Conservation (phyloP, 2,329 filamentous ascomycete species). For the Fusarium mangiferae region DNA sequence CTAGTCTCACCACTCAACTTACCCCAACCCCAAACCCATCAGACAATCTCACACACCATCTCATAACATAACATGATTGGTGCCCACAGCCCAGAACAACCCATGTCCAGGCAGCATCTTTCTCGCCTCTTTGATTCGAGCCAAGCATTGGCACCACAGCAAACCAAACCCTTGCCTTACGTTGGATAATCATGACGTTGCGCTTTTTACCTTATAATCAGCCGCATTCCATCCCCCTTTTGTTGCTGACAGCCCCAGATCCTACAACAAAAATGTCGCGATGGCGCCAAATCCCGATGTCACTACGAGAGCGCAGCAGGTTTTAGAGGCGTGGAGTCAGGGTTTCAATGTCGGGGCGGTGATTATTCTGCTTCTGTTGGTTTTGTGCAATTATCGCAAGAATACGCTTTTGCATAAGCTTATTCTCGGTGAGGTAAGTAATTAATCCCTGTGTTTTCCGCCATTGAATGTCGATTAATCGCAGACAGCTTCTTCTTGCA, state of each 20-base stretch:
- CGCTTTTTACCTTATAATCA: neutral
- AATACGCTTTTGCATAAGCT: conserved; percentile 28
- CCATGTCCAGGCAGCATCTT: conserved; percentile 22
- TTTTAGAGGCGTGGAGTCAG: conserved; percentile 29
- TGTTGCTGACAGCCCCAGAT: neutral
- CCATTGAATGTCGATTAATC: neutral
- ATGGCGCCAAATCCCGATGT: conserved; percentile 23
- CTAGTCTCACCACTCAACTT: neutral
- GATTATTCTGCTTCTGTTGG: conserved; percentile 7
- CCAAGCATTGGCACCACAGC: conserved; percentile 11
- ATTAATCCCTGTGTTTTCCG: neutral
- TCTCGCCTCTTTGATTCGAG: conserved; percentile 25
- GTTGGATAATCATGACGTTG: conserved; percentile 15
- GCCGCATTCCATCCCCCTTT: neutral
- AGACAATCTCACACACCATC: neutral
- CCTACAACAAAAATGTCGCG: neutral
- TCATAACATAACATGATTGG: neutral
- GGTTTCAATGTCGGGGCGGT: conserved; percentile 21
- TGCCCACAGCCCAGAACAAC: neutral
- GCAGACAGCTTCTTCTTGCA: conserved; percentile 8
- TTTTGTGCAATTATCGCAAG: conserved; percentile 24
- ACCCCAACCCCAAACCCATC: neutral
- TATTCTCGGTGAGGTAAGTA: conserved; percentile 20
- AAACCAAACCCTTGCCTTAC: neutral
- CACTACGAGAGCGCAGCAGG: conserved; percentile 21